A percentile compares a stretch with the other conserved stretches of the same genome.
These are phyloP conservation scores for Penicillium fimorum DNA, from an alignment of 495 filamentous ascomycete genomes.

Conservation along the genomic window DNA sequence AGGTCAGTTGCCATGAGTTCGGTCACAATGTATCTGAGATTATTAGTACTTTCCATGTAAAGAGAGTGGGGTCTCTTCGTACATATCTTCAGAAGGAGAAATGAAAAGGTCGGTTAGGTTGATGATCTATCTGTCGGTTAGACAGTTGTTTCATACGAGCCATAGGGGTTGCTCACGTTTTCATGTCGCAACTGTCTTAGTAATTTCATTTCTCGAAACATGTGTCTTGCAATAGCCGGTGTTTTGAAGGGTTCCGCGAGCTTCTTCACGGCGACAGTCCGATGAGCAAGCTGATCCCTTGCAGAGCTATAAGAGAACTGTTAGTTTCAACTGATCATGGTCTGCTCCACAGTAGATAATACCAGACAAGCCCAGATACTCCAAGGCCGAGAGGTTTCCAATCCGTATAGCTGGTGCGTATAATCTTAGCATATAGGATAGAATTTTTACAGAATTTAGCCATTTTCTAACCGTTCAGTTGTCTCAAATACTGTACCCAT, in stretches of 20 bases:
- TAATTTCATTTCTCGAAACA: constrained; percentile 93
- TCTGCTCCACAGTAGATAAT: constrained; percentile 28
- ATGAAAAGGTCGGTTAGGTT: constrained; percentile 99
- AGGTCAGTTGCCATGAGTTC: constrained; percentile 96
- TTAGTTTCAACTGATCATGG: constrained; percentile 5
- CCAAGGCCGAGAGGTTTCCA: constrained; percentile 97
- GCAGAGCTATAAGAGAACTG: constrained; percentile 65
- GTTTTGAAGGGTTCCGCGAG: constrained; percentile 99
- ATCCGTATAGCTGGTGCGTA: constrained; percentile 74
- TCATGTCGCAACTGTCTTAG: constrained; percentile 94
- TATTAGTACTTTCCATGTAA: constrained; percentile 25
- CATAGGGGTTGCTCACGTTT: constrained; percentile 62
- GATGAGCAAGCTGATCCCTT: constrained; percentile 86
- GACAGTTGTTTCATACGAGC: not conserved
- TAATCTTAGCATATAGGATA: constrained; percentile 9
- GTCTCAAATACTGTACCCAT: constrained; percentile 99
- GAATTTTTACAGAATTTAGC: not conserved
- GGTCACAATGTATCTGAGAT: constrained; percentile 85
- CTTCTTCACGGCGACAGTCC: constrained; percentile 97
- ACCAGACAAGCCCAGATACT: constrained; percentile 97
- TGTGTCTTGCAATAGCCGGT: constrained; percentile 89
- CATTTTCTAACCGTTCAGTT: constrained; percentile 75
- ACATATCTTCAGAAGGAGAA: constrained; percentile 98
- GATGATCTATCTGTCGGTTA: constrained; percentile 69
- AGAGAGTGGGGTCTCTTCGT: constrained; percentile 29